Evolutionary conservation across 176 grass and related monocot species (phyloP).

Genomic region (Cenchrus americanus): DNA sequence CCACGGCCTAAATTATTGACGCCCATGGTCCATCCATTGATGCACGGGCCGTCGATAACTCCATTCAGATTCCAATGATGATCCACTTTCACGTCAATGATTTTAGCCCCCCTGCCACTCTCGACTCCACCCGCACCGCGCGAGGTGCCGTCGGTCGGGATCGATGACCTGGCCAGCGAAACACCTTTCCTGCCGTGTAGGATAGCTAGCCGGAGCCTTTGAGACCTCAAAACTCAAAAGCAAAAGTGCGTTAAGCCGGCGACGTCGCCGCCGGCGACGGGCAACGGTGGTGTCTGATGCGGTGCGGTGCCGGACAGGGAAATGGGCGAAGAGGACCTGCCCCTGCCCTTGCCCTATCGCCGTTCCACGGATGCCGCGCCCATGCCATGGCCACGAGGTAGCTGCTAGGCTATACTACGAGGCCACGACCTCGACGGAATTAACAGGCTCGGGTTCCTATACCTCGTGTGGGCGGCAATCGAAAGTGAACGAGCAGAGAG

Average conservation of each 20-base stretch:
- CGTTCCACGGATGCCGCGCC: not conserved
- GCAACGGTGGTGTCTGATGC: too few species aligned
- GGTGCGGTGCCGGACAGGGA: too few species aligned
- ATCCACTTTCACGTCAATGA: slow-evolving; percentile 16
- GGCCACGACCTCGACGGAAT: not conserved
- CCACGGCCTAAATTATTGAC: slow-evolving; percentile 38
- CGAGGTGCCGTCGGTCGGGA: not conserved
- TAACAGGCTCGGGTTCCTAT: not conserved
- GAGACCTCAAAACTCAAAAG: not conserved
- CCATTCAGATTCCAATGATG: slow-evolving; percentile 18
- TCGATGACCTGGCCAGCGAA: not conserved
- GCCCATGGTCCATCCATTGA: slow-evolving; percentile 6
- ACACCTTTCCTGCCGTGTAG: not conserved
- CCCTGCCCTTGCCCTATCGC: not conserved
- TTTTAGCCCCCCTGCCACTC: not conserved
- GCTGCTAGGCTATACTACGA: not conserved
- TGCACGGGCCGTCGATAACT: not conserved
- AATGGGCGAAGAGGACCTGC: too few species aligned
- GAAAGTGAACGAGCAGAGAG: not conserved
- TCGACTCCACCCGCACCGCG: not conserved
- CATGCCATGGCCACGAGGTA: slow-evolving; percentile 5
- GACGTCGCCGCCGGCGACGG: not conserved
- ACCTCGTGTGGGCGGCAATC: not conserved
- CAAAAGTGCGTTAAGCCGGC: not conserved
- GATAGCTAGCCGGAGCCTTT: slow-evolving; percentile 1